Conservation (phyloP, 1,139 yeast genomes). For the Arxiozyma slooffiae region DNA sequence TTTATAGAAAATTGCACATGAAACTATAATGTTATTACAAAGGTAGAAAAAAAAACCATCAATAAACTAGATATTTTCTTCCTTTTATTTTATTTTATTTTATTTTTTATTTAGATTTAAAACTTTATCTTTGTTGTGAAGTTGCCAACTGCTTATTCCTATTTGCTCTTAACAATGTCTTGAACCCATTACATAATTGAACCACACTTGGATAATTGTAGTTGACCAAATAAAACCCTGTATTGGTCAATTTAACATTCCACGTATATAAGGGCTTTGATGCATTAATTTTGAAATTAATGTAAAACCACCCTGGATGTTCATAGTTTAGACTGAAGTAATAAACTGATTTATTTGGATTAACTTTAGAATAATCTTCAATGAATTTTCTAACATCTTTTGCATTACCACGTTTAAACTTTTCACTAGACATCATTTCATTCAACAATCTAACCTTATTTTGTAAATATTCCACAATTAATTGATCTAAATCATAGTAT, state of each 20-base stretch:
- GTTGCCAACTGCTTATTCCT: conserved; percentile 12
- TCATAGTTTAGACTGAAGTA: conserved; percentile 86
- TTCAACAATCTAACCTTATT: conserved; percentile 77
- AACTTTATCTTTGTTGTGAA: neutral
- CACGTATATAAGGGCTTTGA: conserved; percentile 68
- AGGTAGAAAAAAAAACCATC: too few relatives aligned
- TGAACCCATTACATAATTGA: conserved; percentile 88
- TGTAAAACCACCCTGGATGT: conserved; percentile 83
- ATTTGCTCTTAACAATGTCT: conserved; percentile 38
- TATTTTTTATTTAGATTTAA: neutral
- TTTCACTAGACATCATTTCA: conserved; percentile 77
- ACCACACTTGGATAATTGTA: conserved; percentile 80
- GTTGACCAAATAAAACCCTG: conserved; percentile 72
- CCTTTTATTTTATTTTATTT: neutral
- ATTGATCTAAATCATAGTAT: conserved; percentile 85
- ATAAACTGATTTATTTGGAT: conserved; percentile 82
- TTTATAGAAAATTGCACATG: neutral
- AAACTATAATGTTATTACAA: neutral
- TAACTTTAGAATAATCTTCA: conserved; percentile 81
- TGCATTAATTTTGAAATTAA: conserved; percentile 72
- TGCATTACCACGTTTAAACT: conserved; percentile 75
- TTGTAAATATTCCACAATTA: conserved; percentile 79
- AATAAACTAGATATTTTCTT: neutral
- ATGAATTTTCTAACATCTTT: conserved; percentile 81
- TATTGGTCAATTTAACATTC: conserved; percentile 83